Base-by-base conservation (phyloP, 2,329 filamentous ascomycete species). In the Cordyceps cicadae region DNA sequence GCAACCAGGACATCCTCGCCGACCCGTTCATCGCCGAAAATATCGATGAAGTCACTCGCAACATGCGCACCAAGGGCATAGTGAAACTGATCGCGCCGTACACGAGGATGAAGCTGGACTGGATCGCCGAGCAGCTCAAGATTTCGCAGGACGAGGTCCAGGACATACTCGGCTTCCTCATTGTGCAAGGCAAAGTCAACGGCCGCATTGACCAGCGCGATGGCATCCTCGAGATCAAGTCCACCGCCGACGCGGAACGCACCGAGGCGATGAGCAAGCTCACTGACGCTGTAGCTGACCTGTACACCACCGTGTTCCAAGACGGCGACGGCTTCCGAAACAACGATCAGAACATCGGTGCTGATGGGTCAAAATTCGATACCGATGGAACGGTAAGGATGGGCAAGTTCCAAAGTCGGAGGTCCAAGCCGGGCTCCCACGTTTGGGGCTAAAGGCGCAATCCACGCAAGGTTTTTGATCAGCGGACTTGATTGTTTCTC, bases 21-120 rank as follows among this genome's bases (percentile, higher is more conserved):
- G 94, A 99, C 72, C 87, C 90, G 0, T 99, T 97, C 76, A 99
- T 99, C 67, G 93, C 93, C 32, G 94, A 97, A 76, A 97, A 99
- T 72, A 99, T 99, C 67, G 94, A 97, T 74, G 94, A 99, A 76
- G 93, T 99, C 61, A 99, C 93, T 57, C 89, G 94, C 49, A 97
- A 94, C 74, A 96, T 99, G 88, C 89, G 94, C 59, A 97, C 92
- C 66, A 97, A 97, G 79, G 93, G 92, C 1, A 87, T 97, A 11
- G 78, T 96, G 64, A 96, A 94, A 76, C 81, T 97, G 26, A 94
- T 97, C 64, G 92, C 92, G 5, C 94, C 94, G 0, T 99, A 97
- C 78, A 95, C 90, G 6, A 87, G 92, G 56, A 96, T 97, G 83
- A 90, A 88, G 64, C 79, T 97, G 26, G 79, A 81, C 21, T 96